Base-by-base conservation (phyloP, 805 yeast species). In the Myxozyma monticola region DNA sequence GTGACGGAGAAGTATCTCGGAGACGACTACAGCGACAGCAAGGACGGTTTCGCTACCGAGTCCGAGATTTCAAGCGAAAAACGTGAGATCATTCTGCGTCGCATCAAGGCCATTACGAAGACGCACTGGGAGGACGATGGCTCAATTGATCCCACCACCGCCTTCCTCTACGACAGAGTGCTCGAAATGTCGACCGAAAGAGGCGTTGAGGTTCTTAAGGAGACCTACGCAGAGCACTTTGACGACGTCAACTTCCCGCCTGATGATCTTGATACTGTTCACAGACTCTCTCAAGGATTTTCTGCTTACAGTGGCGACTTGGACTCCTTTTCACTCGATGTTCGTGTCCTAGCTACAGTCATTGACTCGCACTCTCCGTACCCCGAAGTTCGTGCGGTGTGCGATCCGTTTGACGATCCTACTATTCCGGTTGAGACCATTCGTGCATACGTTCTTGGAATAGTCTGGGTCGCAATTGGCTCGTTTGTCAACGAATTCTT, bases 371-470 rank as follows among this genome's bases (percentile, higher is more conserved):
- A 48, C 15, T 48, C 51, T 7, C 84, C 85, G 4, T 80, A 80
- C 54, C 83, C 85, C 1, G 87, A 82, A 59, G 83, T 82, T n/a
- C 66, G 86, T 31, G 80, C 86, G 8, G 76, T 83, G n/a, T 80
- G 80, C 15, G 81, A 79, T 22, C 75, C 80, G 2, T 68, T 59
- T 36, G 83, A 79, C 59, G 81, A 79, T 48, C 76, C 76, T 1
- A 43, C 52, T 4, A 62, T 71, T 33, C 72, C 74, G 2, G 69
- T 66, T 37, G 82, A 80, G 48, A 79, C 81, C 3, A 61, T 77
- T 46, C 69, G 85, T 45, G 78, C 76, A 7, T 80, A 79, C 65
- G 66, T 73, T 3, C 66, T 81, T 21, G 80, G 80, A 0, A 48
- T 78, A 1, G 57, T 78, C 34, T 74, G 82, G 76, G 74, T 79